Evolutionary conservation across 192 early-diverging fungal genomes (phyloP).

Genomic region (Helicostylum pulchrum): DNA sequence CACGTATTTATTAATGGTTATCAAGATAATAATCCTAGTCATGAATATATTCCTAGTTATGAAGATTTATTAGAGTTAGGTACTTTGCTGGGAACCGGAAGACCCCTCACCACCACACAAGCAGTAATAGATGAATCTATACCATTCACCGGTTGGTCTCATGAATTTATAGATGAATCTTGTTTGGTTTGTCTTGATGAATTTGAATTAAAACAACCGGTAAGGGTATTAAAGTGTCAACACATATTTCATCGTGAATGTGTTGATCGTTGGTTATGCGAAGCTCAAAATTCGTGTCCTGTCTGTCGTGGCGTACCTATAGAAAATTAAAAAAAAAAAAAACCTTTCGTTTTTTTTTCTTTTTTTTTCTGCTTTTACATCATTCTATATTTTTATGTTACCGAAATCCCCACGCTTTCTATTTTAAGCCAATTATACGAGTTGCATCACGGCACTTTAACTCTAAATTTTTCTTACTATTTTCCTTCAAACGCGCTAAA

Average conservation of each 20-base stretch:
- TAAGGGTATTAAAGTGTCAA: constrained; percentile 47
- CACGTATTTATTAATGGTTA: too few relatives aligned
- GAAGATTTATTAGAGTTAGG: constrained; percentile 31
- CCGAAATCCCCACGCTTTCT: not conserved
- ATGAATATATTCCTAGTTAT: constrained; percentile 32
- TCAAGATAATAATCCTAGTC: too few relatives aligned
- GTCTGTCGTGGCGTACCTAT: constrained; percentile 52
- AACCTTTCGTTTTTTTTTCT: not conserved
- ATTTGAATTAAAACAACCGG: constrained; percentile 44
- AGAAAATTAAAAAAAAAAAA: constrained; percentile 4
- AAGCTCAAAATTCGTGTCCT: constrained; percentile 50
- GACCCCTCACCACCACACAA: constrained; percentile 22
- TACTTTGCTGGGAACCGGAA: constrained; percentile 17
- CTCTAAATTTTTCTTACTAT: too few relatives aligned
- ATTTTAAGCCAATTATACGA: too few relatives aligned
- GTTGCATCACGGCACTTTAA: too few relatives aligned
- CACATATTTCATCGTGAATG: constrained; percentile 54
- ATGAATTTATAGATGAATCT: constrained; percentile 24
- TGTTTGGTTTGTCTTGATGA: constrained; percentile 54
- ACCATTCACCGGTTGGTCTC: constrained; percentile 13
- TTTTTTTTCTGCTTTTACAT: not conserved
- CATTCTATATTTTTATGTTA: not conserved
- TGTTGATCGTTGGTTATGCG: constrained; percentile 52
- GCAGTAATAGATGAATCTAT: constrained; percentile 21
- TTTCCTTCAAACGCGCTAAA: too few relatives aligned